Evolutionary conservation across 768 basidiomycete genomes (phyloP).

Genomic region (Trametes gibbosa): DNA sequence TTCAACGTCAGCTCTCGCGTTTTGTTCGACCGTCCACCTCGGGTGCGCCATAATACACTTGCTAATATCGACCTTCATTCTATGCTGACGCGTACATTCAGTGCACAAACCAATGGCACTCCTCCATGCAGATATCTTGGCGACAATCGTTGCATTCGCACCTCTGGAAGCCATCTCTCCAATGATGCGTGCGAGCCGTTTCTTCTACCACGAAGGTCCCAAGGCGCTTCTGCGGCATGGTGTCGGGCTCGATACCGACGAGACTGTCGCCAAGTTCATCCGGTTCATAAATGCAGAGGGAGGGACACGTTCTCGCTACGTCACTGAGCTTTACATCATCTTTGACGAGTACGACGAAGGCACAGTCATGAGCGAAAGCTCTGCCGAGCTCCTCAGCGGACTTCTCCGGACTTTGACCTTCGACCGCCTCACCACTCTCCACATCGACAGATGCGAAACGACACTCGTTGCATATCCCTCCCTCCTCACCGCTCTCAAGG

Average conservation of each 20-base stretch:
- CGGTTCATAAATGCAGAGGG: background rate
- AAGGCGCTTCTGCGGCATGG: background rate
- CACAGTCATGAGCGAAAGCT: background rate
- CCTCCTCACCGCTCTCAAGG: background rate
- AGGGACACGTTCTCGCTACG: background rate
- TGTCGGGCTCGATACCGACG: background rate
- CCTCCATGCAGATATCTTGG: background rate
- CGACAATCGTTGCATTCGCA: background rate
- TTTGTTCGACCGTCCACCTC: background rate
- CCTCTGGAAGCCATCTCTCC: background rate
- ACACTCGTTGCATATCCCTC: background rate
- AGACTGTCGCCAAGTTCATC: background rate
- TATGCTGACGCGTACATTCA: background rate
- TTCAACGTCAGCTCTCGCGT: background rate
- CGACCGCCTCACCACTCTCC: background rate
- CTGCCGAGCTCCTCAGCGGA: background rate
- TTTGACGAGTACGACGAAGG: background rate
- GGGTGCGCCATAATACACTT: no score
- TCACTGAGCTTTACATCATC: background rate
- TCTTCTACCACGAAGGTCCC: slow-evolving; percentile 5
- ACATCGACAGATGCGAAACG: background rate
- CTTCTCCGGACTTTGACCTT: background rate
- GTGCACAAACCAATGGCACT: background rate
- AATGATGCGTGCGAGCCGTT: background rate
- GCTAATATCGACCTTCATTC: no score